phyloP scores from a whole-genome alignment of 371 early-diverging fungal species.

The Mortierella sp. region DNA sequence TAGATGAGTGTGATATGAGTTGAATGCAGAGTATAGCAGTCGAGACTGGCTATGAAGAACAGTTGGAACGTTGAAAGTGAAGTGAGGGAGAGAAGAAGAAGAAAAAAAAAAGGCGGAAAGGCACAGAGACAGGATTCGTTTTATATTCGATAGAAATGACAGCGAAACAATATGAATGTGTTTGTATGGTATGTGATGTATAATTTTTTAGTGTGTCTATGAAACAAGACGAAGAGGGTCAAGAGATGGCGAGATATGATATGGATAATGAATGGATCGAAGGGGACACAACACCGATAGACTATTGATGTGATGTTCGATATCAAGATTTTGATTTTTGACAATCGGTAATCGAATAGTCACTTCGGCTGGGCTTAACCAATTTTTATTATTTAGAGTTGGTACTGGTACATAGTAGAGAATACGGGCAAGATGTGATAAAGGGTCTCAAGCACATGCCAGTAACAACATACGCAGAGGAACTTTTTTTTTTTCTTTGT shows the following conservation, averaged over 20 bases:
- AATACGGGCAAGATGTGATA: slow-evolving; percentile 28
- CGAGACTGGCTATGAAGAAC: neutral
- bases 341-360: slow-evolving; percentile 2
- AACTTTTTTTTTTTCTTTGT: no score
- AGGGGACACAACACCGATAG: neutral
- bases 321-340: slow-evolving; percentile 8
- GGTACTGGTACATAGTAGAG: neutral
- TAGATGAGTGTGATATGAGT: neutral
- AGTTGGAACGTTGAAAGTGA: neutral
- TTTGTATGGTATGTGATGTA: neutral
- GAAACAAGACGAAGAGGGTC: neutral
- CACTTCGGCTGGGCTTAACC: neutral
- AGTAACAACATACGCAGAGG: no score
- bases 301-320: neutral
- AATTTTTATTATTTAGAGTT: neutral
- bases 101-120: neutral
- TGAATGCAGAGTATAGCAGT: neutral
- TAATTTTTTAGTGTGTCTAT: neutral
- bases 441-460: no score
- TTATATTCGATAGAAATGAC: slow-evolving; percentile 6
- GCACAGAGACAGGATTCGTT: neutral
- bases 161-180: neutral
- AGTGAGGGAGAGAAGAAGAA: slow-evolving; percentile 1
- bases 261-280: slow-evolving; percentile 10
- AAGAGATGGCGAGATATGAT: slow-evolving; percentile 38